Conservation (phyloP, 805 yeast genomes). For the Wickerhamomyces xylosicus region DNA sequence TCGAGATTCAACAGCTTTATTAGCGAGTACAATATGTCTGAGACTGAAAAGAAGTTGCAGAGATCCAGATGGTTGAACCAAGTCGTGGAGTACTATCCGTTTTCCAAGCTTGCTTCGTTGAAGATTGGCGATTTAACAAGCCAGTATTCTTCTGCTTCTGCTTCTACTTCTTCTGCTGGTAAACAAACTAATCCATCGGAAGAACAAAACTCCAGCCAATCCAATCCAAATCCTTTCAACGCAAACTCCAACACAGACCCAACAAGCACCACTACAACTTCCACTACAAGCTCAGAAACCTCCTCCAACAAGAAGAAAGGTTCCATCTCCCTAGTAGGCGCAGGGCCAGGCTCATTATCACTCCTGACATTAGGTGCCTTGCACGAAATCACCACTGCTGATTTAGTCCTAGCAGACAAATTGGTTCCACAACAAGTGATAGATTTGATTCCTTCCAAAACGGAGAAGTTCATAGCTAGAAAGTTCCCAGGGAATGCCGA, state of each 20-base stretch:
- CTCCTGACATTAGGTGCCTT: slow-evolving; percentile 80
- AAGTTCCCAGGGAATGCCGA: slow-evolving; percentile 98
- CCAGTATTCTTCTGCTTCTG: slow-evolving; percentile 20
- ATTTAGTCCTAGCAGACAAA: slow-evolving; percentile 80
- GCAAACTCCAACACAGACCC: neutral
- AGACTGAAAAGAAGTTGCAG: slow-evolving; percentile 39
- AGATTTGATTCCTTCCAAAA: slow-evolving; percentile 66
- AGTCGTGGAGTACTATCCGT: slow-evolving; percentile 83
- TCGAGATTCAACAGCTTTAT: slow-evolving; percentile 51
- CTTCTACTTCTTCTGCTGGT: neutral
- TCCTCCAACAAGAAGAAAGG: slow-evolving; percentile 28
- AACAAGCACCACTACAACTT: slow-evolving; percentile 15
- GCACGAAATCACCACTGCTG: slow-evolving; percentile 72
- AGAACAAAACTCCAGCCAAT: neutral
- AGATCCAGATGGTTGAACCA: slow-evolving; percentile 82
- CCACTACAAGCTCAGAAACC: neutral
- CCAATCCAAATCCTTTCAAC: neutral
- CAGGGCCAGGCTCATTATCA: slow-evolving; percentile 88
- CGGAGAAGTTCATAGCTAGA: slow-evolving; percentile 76
- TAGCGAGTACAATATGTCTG: slow-evolving; percentile 45
- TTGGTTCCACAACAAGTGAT: slow-evolving; percentile 84
- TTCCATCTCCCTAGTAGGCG: slow-evolving; percentile 72
- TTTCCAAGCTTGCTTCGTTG: slow-evolving; percentile 48
- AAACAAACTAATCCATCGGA: neutral
- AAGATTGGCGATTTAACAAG: slow-evolving; percentile 46